Conservation (phyloP, 257 asterid species). For the Ilex aquifolium region DNA sequence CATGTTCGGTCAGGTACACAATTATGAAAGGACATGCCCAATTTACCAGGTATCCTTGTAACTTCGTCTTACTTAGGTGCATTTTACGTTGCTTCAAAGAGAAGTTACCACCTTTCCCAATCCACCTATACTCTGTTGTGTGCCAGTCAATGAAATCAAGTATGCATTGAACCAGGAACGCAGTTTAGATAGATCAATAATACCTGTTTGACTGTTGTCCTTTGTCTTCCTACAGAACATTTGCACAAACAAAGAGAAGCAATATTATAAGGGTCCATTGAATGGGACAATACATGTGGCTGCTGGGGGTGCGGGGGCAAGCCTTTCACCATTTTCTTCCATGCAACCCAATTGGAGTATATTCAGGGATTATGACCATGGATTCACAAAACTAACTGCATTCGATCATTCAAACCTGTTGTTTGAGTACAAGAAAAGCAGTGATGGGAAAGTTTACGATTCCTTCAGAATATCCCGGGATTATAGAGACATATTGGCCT, state of each 20-base stretch:
- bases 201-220: no score
- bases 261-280: conserved; percentile 55
- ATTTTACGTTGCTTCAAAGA: not conserved
- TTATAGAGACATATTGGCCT: conserved; percentile 83
- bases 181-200: no score
- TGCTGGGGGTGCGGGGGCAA: conserved; percentile 95
- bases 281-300: conserved; percentile 92
- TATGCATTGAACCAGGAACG: no score
- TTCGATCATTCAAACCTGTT: conserved; percentile 73
- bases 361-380: conserved; percentile 63
- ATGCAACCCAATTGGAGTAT: conserved; percentile 77
- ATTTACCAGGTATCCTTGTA: conserved; percentile 53
- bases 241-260: conserved; percentile 61
- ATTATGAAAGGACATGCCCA: conserved; percentile 77
- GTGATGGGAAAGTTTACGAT: conserved; percentile 79
- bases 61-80: not conserved
- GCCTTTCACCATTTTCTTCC: conserved; percentile 50
- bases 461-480: conserved; percentile 76
- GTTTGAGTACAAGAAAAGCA: conserved; percentile 86
- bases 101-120: not conserved
- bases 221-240: conserved; percentile 38
- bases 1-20: conserved; percentile 67
- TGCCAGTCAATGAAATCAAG: no score
- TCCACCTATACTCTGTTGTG: no score
- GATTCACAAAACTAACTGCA: conserved; percentile 78